A percentile compares a stretch with the other conserved stretches of the same genome.
Conservation (phyloP, 2,329 filamentous ascomycete species). For the Capronia coronata region DNA sequence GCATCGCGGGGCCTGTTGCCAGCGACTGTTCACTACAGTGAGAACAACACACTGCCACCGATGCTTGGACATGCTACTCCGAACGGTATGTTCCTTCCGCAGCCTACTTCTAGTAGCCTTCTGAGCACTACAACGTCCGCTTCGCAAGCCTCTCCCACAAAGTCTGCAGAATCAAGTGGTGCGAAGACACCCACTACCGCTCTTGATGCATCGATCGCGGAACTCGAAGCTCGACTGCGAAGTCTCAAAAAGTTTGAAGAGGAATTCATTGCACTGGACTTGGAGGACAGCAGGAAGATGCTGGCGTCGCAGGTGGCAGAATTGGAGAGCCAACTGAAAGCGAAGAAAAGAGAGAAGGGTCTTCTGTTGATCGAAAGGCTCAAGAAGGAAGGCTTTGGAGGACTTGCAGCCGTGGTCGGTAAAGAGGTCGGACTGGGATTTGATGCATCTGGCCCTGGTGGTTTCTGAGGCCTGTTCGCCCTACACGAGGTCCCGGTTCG, state of each 20-base stretch:
- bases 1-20: conserved; percentile 10
- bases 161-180: conserved; percentile 3
- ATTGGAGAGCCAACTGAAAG: conserved; percentile 23
- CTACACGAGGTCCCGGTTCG: too few relatives aligned
- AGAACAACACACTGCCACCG: conserved; percentile 24
- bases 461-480: neutral
- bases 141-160: conserved; percentile 10
- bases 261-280: conserved; percentile 26
- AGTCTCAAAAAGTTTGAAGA: conserved; percentile 26
- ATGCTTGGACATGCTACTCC: conserved; percentile 18
- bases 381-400: conserved; percentile 26
- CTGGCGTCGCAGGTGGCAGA: conserved; percentile 23
- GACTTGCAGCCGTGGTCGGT: conserved; percentile 24
- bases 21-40: conserved; percentile 3
- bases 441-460: neutral
- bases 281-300: conserved; percentile 26
- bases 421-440: conserved; percentile 24
- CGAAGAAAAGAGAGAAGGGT: conserved; percentile 24
- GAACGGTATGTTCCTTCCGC: conserved; percentile 17
- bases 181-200: conserved; percentile 14
- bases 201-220: conserved; percentile 23
- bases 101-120: conserved; percentile 9
- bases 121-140: conserved; percentile 8
- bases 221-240: conserved; percentile 22
- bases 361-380: conserved; percentile 25